These are phyloP conservation scores for Lathyrus tuberosus DNA, from an alignment of 306 rosid species.

Conservation along the genomic window DNA sequence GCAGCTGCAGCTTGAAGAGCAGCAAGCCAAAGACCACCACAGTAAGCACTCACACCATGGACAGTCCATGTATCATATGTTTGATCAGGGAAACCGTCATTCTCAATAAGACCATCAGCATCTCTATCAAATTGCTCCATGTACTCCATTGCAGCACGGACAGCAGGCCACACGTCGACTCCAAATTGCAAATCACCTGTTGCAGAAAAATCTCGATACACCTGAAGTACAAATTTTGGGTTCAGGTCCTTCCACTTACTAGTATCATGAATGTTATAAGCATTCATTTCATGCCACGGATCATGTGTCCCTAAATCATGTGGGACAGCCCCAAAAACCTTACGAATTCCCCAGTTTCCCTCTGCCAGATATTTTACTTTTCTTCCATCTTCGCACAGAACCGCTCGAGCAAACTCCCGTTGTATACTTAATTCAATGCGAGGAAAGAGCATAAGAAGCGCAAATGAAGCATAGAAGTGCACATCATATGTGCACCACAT, in stretches of 20 bases:
- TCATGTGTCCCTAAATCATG: constrained; percentile 98
- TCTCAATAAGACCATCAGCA: constrained; percentile 87
- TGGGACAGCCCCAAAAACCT: constrained; percentile 94
- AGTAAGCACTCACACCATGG: constrained; percentile 94
- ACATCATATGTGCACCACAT: constrained; percentile 99
- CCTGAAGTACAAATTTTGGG: constrained; percentile 95
- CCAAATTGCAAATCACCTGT: constrained; percentile 95
- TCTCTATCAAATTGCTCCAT: constrained; percentile 93
- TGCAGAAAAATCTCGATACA: constrained; percentile 86
- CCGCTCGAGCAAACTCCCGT: constrained; percentile 94
- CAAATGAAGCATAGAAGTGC: constrained; percentile 97
- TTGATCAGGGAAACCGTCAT: constrained; percentile 98
- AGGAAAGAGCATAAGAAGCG: constrained; percentile 96
- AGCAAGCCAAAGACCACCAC: constrained; percentile 97
- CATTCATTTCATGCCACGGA: constrained; percentile 98
- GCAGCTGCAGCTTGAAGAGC: constrained; percentile 99
- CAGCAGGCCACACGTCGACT: constrained; percentile 98
- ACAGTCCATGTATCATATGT: constrained; percentile 98
- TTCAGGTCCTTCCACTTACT: constrained; percentile 98
- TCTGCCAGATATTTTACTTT: constrained; percentile 90
- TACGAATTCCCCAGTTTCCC: constrained; percentile 94
- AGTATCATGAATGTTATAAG: constrained; percentile 93
- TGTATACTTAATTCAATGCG: constrained; percentile 90
- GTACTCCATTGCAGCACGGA: constrained; percentile 93
- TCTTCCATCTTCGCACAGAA: constrained; percentile 93